Base-by-base conservation (phyloP, 768 basidiomycete species). In the Lentinus brumalis region DNA sequence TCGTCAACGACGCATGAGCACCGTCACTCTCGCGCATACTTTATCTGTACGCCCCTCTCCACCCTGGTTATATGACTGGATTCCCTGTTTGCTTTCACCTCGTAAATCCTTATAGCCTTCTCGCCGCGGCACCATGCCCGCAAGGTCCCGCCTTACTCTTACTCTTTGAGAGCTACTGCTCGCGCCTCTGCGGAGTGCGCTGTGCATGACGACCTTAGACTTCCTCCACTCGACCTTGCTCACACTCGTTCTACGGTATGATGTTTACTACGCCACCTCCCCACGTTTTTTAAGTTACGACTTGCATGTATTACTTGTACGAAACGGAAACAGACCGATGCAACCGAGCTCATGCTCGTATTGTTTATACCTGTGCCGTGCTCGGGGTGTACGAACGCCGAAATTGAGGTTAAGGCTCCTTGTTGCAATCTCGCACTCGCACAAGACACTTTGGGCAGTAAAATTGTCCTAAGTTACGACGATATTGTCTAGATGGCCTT, bases 401-500 rank as follows among this genome's bases (percentile, higher is more conserved):
- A n/a, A n/a, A n/a, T n/a, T 35, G 3, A 6, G 11, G 7, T 35
- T 3, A 26, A 26, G 35, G 35, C 35, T 11, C 7, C 10, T 35
- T 35, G 35, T 35, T 11, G 7, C 7, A 35, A 35, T 11, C 7
- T 35, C 35, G 7, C 11, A 7, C 35, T 6, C 35, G 35, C 11
- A 11, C 35, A 2, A 1, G 11, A 35, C 35, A 35, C 35, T 35
- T 35, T 35, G 35, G 35, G 35, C 21, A 26, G 21, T 26, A 35
- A 11, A 7, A 35, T 35, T 35, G 3, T 35, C 6, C 35, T 35
- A 35, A 3, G 35, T 11, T 35, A 35, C 11, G 35, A 7, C 1
- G 3, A 35, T 3, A 35, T 35, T 3, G 3, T 68, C 65, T 87
- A 98, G 77, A 98, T 92, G 66, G 88, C 87, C 82, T 96, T 96